Base-by-base conservation (phyloP, 305 asterid species). In the Ajuga reptans region DNA sequence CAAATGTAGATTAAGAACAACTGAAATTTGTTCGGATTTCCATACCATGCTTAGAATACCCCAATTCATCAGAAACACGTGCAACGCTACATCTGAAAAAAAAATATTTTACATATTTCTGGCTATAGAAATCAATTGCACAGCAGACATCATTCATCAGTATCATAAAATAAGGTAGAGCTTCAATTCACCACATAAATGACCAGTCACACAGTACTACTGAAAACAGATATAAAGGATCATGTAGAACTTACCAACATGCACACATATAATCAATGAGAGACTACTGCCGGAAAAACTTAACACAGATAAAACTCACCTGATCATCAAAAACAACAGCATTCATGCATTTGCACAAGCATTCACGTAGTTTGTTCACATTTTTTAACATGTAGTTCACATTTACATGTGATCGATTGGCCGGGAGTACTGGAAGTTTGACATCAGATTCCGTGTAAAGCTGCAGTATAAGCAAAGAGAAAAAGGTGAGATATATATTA, bases 321-420 rank as follows among this genome's bases (percentile, higher is more conserved):
- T 81, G 87, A 72, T 86, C 84, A 78, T 84, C 85, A 73, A 85
- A 78, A 52, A 85, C 78, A 78, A 85, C 86, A 72, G 83, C 87
- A 78, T 84, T 82, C 78, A 78, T 83, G 77, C 79, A 47, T 74
- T 79, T 85, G 66, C 60, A 64, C 88, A 88, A 78, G 66, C 67
- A 79, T 39, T 81, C 84, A n/a, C 80, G 89, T 74, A 89, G 80
- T 80, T 81, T 85, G 79, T 84, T 86, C 77, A 85, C 83, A 75
- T 79, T 77, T 75, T 80, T 74, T 74, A 88, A 75, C 49, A 79
- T 58, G 50, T 43, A 10, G 62, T 69, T 76, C 70, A 78, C 82
- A 66, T 77, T 80, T 54, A 64, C 47, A 64, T 54, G 70, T 45
- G 81, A 79, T 65, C 51, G 84, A 59, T 77, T 80, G 24, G 63